A percentile compares a stretch with the other conserved stretches of the same genome.
Conservation (phyloP, 2,329 filamentous ascomycete species). For the Arthrobotrys sphaeroides region DNA sequence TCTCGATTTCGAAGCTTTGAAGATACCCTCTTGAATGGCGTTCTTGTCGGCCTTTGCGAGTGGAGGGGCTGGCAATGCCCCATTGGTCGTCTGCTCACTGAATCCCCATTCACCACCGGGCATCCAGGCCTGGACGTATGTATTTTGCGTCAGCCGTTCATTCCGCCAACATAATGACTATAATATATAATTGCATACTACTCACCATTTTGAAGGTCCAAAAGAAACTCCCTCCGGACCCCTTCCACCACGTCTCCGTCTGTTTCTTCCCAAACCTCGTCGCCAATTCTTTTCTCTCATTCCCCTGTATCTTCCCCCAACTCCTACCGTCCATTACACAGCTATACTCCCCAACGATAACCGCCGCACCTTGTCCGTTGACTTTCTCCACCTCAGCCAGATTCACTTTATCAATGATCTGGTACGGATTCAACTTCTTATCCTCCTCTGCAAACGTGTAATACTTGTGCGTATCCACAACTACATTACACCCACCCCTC, state of each 20-base stretch:
- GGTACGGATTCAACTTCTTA: slow-evolving; percentile 65
- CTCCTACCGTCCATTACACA: slow-evolving; percentile 67
- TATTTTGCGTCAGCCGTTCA: slow-evolving; percentile 16
- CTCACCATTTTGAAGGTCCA: slow-evolving; percentile 69
- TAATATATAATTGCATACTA: background rate
- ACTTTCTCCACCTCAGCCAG: slow-evolving; percentile 60
- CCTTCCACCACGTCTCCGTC: slow-evolving; percentile 64
- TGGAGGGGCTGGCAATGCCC: slow-evolving; percentile 61
- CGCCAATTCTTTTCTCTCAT: slow-evolving; percentile 63
- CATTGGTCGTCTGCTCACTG: slow-evolving; percentile 64
- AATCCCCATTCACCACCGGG: slow-evolving; percentile 72
- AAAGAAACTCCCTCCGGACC: slow-evolving; percentile 67
- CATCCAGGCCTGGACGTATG: slow-evolving; percentile 65
- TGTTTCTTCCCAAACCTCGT: slow-evolving; percentile 66
- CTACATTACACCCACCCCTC: slow-evolving; percentile 62
- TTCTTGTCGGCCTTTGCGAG: slow-evolving; percentile 61
- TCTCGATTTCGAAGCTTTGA: slow-evolving; percentile 61
- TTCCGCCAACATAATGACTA: background rate
- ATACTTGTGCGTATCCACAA: slow-evolving; percentile 70
- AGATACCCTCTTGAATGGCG: slow-evolving; percentile 58
- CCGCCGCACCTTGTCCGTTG: slow-evolving; percentile 58
- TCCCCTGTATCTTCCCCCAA: slow-evolving; percentile 64
- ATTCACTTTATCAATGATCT: slow-evolving; percentile 66
- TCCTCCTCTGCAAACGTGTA: slow-evolving; percentile 69
- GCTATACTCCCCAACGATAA: slow-evolving; percentile 69